Conservation (phyloP, 495 filamentous ascomycete species). For the Astrocystis sublimbata region DNA sequence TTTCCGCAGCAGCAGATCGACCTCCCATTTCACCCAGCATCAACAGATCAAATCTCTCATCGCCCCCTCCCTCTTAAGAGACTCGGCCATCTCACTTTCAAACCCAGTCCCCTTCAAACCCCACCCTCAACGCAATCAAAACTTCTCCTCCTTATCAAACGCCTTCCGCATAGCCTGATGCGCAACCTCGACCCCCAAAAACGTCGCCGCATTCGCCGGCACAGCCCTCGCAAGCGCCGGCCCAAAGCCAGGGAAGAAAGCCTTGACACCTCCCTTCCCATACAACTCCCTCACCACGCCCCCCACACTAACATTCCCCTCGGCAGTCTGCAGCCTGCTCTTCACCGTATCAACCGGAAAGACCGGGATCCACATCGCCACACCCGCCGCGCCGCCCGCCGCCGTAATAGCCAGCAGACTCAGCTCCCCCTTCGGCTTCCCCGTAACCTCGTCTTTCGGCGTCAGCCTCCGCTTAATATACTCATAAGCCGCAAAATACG, state of each 20-base stretch:
- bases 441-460: conserved; percentile 75
- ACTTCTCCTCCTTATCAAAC: conserved; percentile 47
- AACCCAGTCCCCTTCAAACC: no score
- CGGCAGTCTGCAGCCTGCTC: conserved; percentile 86
- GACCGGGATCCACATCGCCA: conserved; percentile 99
- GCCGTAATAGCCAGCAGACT: conserved; percentile 79
- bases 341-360: conserved; percentile 99
- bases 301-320: conserved; percentile 80
- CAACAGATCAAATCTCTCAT: no score
- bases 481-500: conserved; percentile 98
- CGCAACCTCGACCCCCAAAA: conserved; percentile 75
- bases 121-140: neutral
- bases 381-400: conserved; percentile 86
- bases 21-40: no score
- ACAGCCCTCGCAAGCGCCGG: conserved; percentile 91
- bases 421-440: conserved; percentile 69
- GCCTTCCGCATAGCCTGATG: conserved; percentile 79
- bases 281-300: conserved; percentile 79
- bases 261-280: conserved; percentile 75
- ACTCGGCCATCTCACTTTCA: neutral
- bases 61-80: neutral
- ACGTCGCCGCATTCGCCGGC: conserved; percentile 82
- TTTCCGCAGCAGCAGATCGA: no score
- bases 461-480: conserved; percentile 85
- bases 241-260: conserved; percentile 97